Conservation (phyloP, 371 early-diverging fungal genomes). For the Dichotomocladium elegans region DNA sequence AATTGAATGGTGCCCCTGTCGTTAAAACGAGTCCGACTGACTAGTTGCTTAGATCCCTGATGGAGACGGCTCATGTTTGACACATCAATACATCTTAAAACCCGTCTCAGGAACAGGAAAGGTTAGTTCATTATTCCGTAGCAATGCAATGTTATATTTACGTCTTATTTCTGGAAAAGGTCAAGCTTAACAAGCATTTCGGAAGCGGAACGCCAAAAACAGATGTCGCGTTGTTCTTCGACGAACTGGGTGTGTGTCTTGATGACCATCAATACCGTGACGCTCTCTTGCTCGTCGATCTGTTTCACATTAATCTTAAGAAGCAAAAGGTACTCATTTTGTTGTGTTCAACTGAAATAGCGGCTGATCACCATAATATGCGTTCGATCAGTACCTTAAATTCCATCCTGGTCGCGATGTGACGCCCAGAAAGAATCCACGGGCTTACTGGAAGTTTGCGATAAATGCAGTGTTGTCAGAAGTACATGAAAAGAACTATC, state of each 20-base stretch:
- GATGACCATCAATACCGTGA: slow-evolving; percentile 77
- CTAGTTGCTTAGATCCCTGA: slow-evolving; percentile 30
- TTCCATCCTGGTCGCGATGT: slow-evolving; percentile 66
- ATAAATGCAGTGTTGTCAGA: slow-evolving; percentile 66
- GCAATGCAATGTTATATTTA: background rate
- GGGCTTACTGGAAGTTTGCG: slow-evolving; percentile 78
- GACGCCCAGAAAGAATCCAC: slow-evolving; percentile 65
- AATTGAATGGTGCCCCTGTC: background rate
- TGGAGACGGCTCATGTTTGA: slow-evolving; percentile 5
- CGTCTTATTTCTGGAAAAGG: slow-evolving; percentile 7
- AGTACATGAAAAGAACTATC: slow-evolving; percentile 67
- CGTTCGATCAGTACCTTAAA: slow-evolving; percentile 55
- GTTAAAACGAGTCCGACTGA: background rate
- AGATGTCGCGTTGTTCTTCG: slow-evolving; percentile 61
- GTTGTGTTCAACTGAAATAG: too few species aligned
- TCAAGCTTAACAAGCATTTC: slow-evolving; percentile 54
- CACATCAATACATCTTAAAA: slow-evolving; percentile 68
- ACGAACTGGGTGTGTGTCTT: slow-evolving; percentile 76
- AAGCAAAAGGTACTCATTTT: slow-evolving; percentile 69
- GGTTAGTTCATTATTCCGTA: slow-evolving; percentile 26
- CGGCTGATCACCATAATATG: too few species aligned
- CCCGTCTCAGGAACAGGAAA: slow-evolving; percentile 84
- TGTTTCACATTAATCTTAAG: slow-evolving; percentile 66
- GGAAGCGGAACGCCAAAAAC: slow-evolving; percentile 46
- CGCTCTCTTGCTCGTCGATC: slow-evolving; percentile 60